Evolutionary conservation across 2,329 filamentous ascomycete species (phyloP), one percentile per base, ranked within the genome.

Genomic region (Fusarium sp.): DNA sequence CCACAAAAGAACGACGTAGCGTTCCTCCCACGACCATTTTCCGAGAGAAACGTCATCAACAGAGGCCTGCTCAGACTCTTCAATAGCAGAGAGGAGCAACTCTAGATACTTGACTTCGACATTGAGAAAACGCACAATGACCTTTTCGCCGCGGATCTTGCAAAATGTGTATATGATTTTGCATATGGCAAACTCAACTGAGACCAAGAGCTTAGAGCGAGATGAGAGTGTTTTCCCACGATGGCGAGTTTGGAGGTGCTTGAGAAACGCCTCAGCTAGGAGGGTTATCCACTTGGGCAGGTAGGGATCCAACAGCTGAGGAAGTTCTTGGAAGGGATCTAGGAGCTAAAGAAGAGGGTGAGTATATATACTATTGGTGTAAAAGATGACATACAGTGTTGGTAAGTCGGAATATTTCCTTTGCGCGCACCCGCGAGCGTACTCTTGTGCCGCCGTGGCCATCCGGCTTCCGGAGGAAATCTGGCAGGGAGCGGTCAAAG

Each of bases 241-340:
- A 73, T 80, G 83, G 79, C 82, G 80, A 54, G 80, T 82, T 70
- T 84, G 84, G 14, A 94, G 83, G 76, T 90, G 90, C 60, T 90
- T 88, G 25, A 97, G 84, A 77, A 95, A 97, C 23, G 93, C 92
- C 77, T 91, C 87, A 31, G 94, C 90, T 39, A 98, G 86, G 44
- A 89, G 84, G 29, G 93, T 92, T 55, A 98, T 86, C 81, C 97
- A 90, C 71, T 84, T 87, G 56, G 92, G 90, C 45, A 99, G 86
- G 80, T 95, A 89, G 15, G 94, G 90, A 82, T 99, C 96, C 31
- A 99, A 88, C 42, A 98, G 87, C 80, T 99, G 96, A 23, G 96
- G 96, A 73, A 97, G 92, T 84, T 98, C 95, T 85, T 98, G 95
- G 76, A 98, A 99, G 4, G 93, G 91, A 75, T 98, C 94, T 55